Evolutionary conservation across 2,329 filamentous ascomycete genomes (phyloP).

Genomic region (Xylariaceae sp.): DNA sequence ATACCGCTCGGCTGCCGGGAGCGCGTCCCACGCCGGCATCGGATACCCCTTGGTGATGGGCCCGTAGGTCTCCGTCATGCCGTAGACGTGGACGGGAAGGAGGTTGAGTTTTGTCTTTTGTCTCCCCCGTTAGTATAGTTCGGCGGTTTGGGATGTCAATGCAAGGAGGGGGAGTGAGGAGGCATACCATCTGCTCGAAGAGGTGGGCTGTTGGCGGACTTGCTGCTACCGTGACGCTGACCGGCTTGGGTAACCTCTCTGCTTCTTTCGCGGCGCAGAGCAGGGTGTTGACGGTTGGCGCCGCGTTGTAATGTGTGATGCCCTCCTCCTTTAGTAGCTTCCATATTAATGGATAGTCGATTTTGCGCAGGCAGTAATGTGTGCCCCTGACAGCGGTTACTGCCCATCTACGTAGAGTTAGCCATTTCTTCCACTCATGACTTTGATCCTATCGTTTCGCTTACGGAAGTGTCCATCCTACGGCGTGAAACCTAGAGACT

Average conservation of each 20-base stretch:
- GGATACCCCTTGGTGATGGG: slow-evolving; percentile 94
- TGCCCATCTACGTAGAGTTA: slow-evolving; percentile 64
- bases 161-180: not conserved
- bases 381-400: slow-evolving; percentile 94
- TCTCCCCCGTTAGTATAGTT: not conserved
- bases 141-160: not conserved
- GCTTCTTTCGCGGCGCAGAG: slow-evolving; percentile 83
- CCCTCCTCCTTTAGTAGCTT: slow-evolving; percentile 80
- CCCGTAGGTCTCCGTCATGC: slow-evolving; percentile 86
- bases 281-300: slow-evolving; percentile 94
- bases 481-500: slow-evolving; percentile 63
- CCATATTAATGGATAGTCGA: slow-evolving; percentile 96
- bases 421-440: not conserved
- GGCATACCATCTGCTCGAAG: slow-evolving; percentile 84
- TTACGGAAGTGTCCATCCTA: slow-evolving; percentile 81
- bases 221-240: slow-evolving; percentile 90
- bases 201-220: slow-evolving; percentile 88
- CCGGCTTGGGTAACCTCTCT: slow-evolving; percentile 68
- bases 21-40: slow-evolving; percentile 80
- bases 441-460: slow-evolving; percentile 19
- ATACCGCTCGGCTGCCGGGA: slow-evolving; percentile 79
- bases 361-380: slow-evolving; percentile 91
- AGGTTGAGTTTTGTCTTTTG: slow-evolving; percentile 69
- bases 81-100: slow-evolving; percentile 91
- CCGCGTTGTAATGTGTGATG: slow-evolving; percentile 94